Conservation (phyloP, 1,139 yeast genomes). For the Sugiyamaella neomexicana region DNA sequence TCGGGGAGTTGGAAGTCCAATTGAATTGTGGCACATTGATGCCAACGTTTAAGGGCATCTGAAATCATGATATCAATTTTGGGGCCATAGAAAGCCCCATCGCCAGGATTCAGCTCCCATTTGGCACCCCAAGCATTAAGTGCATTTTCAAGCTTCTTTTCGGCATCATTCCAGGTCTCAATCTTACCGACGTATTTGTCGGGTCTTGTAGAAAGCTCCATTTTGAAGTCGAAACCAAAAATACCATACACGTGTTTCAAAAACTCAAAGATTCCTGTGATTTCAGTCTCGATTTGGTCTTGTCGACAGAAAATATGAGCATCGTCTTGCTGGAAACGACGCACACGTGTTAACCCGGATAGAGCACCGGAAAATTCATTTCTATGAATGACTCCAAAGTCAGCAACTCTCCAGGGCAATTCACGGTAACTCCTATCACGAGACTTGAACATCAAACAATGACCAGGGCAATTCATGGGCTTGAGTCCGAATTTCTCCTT, state of each 20-base stretch:
- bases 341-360: conserved; percentile 88
- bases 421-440: conserved; percentile 92
- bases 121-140: conserved; percentile 74
- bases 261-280: conserved; percentile 75
- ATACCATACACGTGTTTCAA: conserved; percentile 75
- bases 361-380: conserved; percentile 93
- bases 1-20: conserved; percentile 95
- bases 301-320: conserved; percentile 95
- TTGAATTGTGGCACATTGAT: conserved; percentile 97
- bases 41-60: conserved; percentile 91
- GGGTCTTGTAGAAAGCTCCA: conserved; percentile 93
- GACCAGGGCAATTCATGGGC: conserved; percentile 99
- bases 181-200: conserved; percentile 85
- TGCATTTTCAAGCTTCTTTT: conserved; percentile 69
- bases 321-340: conserved; percentile 98
- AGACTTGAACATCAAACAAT: conserved; percentile 82
- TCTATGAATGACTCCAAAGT: conserved; percentile 92
- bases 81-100: conserved; percentile 99
- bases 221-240: conserved; percentile 84
- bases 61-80: conserved; percentile 92
- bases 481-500: conserved; percentile 82
- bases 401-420: conserved; percentile 94
- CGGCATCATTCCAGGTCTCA: conserved; percentile 89
- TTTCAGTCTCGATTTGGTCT: conserved; percentile 84
- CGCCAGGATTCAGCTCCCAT: conserved; percentile 93